Percentiles rank a stretch among this genome's conserved stretches.
phyloP scores from a whole-genome alignment of 345 rosid genomes.

The Raphanus raphanistrum region DNA sequence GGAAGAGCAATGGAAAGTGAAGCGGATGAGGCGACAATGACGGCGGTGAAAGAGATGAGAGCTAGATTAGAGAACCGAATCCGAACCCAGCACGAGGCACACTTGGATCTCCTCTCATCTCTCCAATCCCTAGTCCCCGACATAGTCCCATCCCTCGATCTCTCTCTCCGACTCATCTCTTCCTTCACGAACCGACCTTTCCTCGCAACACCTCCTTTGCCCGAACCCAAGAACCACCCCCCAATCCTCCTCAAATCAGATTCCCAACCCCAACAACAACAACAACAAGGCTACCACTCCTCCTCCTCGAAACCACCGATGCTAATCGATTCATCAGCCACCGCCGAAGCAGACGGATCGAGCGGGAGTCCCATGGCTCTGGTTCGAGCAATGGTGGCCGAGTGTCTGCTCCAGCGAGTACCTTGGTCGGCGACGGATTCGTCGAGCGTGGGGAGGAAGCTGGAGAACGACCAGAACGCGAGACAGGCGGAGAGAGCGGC shows the following conservation, averaged over 20 bases:
- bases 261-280: not conserved
- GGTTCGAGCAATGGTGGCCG: constrained; percentile 91
- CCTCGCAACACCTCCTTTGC: constrained; percentile 67
- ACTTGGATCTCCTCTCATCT: constrained; percentile 65
- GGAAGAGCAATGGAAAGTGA: constrained; percentile 43
- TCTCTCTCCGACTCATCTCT: constrained; percentile 70
- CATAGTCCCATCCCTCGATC: constrained; percentile 72
- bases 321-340: constrained; percentile 10
- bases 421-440: constrained; percentile 82
- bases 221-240: constrained; percentile 47
- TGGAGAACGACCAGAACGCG: constrained; percentile 77
- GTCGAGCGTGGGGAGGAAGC: constrained; percentile 73
- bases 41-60: constrained; percentile 59
- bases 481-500: constrained; percentile 75
- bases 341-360: constrained; percentile 39
- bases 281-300: constrained; percentile 13
- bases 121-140: constrained; percentile 65
- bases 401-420: constrained; percentile 72
- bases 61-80: constrained; percentile 72
- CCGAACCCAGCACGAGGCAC: constrained; percentile 56
- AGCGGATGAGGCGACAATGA: constrained; percentile 41
- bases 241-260: constrained; percentile 12
- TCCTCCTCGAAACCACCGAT: constrained; percentile 15
- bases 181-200: constrained; percentile 69
- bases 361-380: constrained; percentile 61